Conservation (phyloP, 2,329 filamentous ascomycete genomes). For the Alternaria novae-zelandiae region DNA sequence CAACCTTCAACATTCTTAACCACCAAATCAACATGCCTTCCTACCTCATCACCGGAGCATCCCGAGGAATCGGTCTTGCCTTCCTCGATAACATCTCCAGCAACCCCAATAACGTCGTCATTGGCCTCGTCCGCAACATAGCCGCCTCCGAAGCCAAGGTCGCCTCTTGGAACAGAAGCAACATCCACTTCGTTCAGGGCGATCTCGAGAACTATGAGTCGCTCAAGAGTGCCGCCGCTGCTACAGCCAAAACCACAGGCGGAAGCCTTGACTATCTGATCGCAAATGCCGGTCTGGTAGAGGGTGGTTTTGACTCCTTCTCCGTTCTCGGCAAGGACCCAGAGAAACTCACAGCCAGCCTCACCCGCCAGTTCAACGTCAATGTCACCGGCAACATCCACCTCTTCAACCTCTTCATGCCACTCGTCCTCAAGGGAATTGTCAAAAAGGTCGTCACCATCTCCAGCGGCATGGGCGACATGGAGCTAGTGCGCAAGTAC, state of each 20-base stretch:
- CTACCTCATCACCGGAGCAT: conserved; percentile 43
- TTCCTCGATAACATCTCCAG: conserved; percentile 26
- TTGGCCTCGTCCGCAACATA: conserved; percentile 43
- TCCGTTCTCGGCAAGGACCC: conserved; percentile 13
- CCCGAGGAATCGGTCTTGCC: conserved; percentile 39
- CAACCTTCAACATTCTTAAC: not conserved
- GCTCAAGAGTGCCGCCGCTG: conserved; percentile 42
- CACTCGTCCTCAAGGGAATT: conserved; percentile 47
- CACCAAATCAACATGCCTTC: conserved; percentile 31
- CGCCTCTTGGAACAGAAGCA: conserved; percentile 20
- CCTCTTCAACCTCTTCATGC: conserved; percentile 50
- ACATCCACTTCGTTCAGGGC: conserved; percentile 49
- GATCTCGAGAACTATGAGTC: conserved; percentile 44
- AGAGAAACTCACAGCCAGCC: conserved; percentile 2
- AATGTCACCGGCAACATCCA: conserved; percentile 43
- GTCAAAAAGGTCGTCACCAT: conserved; percentile 54
- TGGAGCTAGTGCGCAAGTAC: conserved; percentile 27
- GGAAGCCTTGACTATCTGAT: conserved; percentile 52
- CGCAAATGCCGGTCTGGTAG: conserved; percentile 47
- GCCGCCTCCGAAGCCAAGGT: conserved; percentile 10
- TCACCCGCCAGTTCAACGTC: conserved; percentile 28
- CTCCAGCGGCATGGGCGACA: conserved; percentile 47
- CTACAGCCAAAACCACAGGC: conserved; percentile 42
- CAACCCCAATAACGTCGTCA: conserved; percentile 36
- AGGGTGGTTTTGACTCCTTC: conserved; percentile 14